Evolutionary conservation across 805 yeast genomes (phyloP).

Genomic region (Starmerella floris): DNA sequence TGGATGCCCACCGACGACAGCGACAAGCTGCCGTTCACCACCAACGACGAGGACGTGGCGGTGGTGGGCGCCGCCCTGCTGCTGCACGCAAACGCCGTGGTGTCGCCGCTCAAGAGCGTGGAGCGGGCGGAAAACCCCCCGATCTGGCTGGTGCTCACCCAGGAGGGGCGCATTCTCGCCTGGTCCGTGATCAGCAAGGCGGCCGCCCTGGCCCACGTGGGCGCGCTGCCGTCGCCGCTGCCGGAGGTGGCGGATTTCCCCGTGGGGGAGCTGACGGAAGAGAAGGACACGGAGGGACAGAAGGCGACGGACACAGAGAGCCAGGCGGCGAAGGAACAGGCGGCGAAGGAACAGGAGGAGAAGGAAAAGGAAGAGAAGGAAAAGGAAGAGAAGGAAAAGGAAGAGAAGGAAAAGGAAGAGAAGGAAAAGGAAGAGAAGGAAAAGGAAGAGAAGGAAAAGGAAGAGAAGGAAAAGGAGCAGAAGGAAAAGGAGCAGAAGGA

Average conservation of each 20-base stretch:
- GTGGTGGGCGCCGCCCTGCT: constrained; percentile 17
- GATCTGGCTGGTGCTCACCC: constrained; percentile 16
- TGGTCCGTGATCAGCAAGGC: constrained; percentile 14
- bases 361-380: constrained; percentile 4
- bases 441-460: neutral
- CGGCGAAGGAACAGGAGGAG: neutral
- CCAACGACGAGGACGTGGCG: constrained; percentile 15
- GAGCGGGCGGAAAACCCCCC: constrained; percentile 13
- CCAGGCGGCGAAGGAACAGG: neutral
- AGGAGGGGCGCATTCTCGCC: constrained; percentile 18
- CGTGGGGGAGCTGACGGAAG: neutral
- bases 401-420: constrained; percentile 1
- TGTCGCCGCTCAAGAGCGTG: constrained; percentile 12
- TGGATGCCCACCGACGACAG: constrained; percentile 8
- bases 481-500: neutral
- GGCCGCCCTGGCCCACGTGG: neutral
- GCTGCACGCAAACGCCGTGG: constrained; percentile 1
- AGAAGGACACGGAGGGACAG: too few species aligned
- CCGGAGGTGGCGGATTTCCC: neutral
- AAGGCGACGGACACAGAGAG: neutral
- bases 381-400: neutral
- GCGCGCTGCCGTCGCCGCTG: neutral
- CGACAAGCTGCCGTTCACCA: constrained; percentile 17
- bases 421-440: neutral
- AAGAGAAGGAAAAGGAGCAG: neutral